Evolutionary conservation across 768 basidiomycete species (phyloP).

Genomic region (Paxillus involutus): DNA sequence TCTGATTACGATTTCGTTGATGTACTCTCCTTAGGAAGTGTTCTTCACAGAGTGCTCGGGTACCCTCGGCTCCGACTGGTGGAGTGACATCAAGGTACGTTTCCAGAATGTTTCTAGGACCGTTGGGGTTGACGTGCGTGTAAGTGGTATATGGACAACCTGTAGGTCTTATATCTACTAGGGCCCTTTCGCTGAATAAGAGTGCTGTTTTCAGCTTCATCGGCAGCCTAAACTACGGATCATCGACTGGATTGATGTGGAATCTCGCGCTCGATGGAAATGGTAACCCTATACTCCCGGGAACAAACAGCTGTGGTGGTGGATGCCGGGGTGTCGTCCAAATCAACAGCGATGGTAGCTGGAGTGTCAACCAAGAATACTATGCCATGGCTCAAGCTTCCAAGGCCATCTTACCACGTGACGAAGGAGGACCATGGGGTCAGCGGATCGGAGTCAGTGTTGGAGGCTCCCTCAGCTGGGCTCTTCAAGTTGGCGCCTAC

Average conservation of each 20-base stretch:
- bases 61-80: constrained; percentile 69
- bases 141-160: constrained; percentile 70
- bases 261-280: constrained; percentile 65
- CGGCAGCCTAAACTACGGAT: constrained; percentile 33
- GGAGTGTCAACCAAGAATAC: constrained; percentile 73
- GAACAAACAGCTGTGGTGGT: constrained; percentile 59
- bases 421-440: constrained; percentile 65
- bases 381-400: constrained; percentile 76
- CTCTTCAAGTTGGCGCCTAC: constrained; percentile 64
- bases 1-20: background rate
- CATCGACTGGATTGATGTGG: constrained; percentile 65
- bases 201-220: constrained; percentile 32
- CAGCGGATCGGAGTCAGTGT: constrained; percentile 66
- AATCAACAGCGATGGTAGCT: constrained; percentile 62
- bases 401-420: constrained; percentile 70
- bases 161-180: constrained; percentile 38
- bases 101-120: background rate
- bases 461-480: constrained; percentile 54
- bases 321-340: constrained; percentile 70
- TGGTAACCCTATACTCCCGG: constrained; percentile 66
- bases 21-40: constrained; percentile 31
- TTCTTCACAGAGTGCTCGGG: constrained; percentile 67
- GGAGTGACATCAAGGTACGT: constrained; percentile 72
- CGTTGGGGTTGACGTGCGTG: constrained; percentile 8
- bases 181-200: constrained; percentile 22